Percentiles rank a stretch among this genome's conserved stretches.
Evolutionary conservation across 257 asterid species (phyloP).

Genomic region (Fraxinus cuspidata): DNA sequence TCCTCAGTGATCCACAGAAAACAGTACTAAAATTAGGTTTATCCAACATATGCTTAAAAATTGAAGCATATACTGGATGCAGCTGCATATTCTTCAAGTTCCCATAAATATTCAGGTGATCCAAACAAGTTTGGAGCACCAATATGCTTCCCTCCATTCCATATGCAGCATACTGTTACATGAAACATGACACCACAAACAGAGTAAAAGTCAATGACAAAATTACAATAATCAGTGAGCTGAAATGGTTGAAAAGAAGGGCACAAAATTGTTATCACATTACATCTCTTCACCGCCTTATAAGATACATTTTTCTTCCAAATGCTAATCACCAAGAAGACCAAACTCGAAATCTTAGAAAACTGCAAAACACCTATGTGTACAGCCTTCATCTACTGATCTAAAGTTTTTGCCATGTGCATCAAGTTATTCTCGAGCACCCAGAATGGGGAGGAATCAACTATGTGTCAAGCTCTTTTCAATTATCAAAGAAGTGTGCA

Average conservation of each 20-base stretch:
- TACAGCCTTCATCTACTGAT: background rate
- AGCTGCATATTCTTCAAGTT: slow-evolving; percentile 59
- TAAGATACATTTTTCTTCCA: background rate
- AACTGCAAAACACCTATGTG: background rate
- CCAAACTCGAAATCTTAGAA: background rate
- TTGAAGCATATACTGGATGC: slow-evolving; percentile 64
- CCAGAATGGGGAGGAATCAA: background rate
- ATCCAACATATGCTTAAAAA: slow-evolving; percentile 70
- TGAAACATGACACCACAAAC: slow-evolving; percentile 23
- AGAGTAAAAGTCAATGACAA: background rate
- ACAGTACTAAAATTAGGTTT: slow-evolving; percentile 82
- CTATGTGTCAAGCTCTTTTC: background rate
- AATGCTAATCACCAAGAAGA: background rate
- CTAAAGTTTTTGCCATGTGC: background rate
- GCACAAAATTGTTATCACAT: background rate
- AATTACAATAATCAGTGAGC: slow-evolving; percentile 1
- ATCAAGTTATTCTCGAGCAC: background rate
- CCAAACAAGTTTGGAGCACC: slow-evolving; percentile 70
- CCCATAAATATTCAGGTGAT: slow-evolving; percentile 60
- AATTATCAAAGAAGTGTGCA: background rate
- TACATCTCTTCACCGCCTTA: background rate
- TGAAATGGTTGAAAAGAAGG: background rate
- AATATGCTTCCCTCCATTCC: slow-evolving; percentile 84
- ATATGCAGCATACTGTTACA: slow-evolving; percentile 54
- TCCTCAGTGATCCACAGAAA: slow-evolving; percentile 62